Percentiles rank a stretch among this genome's conserved stretches.
Conservation (phyloP, 176 grass and related monocot species). For the Neostapfia colusana region DNA sequence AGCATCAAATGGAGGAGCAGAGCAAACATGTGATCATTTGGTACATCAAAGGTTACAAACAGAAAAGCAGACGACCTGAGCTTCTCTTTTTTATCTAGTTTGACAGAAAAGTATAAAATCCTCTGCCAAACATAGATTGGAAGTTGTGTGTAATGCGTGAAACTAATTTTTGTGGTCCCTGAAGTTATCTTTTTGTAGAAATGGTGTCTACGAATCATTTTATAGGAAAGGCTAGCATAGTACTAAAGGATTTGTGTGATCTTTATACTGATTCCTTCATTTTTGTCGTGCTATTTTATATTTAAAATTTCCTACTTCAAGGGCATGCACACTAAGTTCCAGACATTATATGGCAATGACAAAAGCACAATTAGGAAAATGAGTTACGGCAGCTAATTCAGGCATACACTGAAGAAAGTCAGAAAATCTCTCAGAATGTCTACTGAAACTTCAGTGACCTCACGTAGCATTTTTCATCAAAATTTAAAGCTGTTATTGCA, state of each 20-base stretch:
- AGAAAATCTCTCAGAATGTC: neutral
- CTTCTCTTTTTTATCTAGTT: slow-evolving; percentile 46
- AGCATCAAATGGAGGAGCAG: slow-evolving; percentile 40
- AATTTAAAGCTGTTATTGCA: slow-evolving; percentile 1
- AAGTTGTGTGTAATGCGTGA: slow-evolving; percentile 65
- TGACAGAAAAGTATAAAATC: slow-evolving; percentile 49
- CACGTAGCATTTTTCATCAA: neutral
- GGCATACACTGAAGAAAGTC: neutral
- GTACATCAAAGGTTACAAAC: slow-evolving; percentile 45
- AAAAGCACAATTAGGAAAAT: neutral
- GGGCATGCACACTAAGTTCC: slow-evolving; percentile 6
- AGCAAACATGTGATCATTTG: slow-evolving; percentile 41
- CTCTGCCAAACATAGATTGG: slow-evolving; percentile 48
- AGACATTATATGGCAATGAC: slow-evolving; percentile 17
- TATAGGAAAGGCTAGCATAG: slow-evolving; percentile 61
- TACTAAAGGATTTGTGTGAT: slow-evolving; percentile 41
- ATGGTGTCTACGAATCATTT: slow-evolving; percentile 55
- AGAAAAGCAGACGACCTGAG: slow-evolving; percentile 40
- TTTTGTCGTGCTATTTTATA: neutral
- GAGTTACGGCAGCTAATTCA: neutral
- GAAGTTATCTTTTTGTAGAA: slow-evolving; percentile 86
- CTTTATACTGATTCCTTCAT: slow-evolving; percentile 30
- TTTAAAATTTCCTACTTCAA: slow-evolving; percentile 20
- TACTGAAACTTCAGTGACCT: neutral
- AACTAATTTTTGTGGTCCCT: slow-evolving; percentile 56